Conservation (phyloP, 495 filamentous ascomycete genomes). For the Talaromyces stipitatus region DNA sequence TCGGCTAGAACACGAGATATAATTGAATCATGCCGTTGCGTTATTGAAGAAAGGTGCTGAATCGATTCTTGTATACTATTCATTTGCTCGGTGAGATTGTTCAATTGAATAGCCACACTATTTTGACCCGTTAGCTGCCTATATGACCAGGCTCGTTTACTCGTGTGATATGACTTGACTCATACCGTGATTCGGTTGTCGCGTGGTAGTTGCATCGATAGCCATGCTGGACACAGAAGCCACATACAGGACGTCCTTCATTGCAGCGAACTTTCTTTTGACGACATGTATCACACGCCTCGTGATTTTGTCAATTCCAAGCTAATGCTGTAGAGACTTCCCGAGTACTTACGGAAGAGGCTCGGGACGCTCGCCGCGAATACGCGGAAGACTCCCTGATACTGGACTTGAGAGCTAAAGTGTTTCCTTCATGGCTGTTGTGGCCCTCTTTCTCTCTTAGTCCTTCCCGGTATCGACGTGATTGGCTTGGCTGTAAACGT, state of each 20-base stretch:
- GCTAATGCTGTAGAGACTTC: not conserved
- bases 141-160: not conserved
- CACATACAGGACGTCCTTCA: not conserved
- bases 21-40: not conserved
- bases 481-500: no score
- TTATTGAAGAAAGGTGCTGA: not conserved
- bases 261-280: not conserved
- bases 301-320: not conserved
- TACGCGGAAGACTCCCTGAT: not conserved
- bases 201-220: not conserved
- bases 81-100: not conserved
- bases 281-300: not conserved
- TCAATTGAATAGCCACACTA: no score
- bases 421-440: no score
- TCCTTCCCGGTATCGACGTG: no score
- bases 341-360: not conserved
- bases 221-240: constrained; percentile 1
- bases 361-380: not conserved
- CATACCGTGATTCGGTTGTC: not conserved
- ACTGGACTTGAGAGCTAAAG: no score
- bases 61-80: not conserved
- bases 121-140: no score
- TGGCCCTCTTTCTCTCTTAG: no score
- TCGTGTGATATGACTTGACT: not conserved
- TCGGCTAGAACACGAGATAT: no score